Percentiles rank a stretch among this genome's conserved stretches.
Conservation (phyloP, 1,284 basidiomycete genomes). For the Ustilago esculenta region DNA sequence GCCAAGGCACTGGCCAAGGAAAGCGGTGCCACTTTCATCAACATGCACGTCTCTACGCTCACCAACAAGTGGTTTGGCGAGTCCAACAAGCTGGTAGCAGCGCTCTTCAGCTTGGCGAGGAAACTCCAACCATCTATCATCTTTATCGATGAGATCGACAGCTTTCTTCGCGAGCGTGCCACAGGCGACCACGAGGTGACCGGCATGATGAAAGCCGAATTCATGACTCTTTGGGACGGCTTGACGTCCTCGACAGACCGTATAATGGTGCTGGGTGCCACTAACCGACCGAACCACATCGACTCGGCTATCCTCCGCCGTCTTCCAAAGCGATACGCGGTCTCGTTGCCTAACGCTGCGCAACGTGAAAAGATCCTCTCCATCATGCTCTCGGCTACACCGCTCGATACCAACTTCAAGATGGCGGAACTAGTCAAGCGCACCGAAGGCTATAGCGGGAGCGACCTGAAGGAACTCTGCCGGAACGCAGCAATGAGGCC, state of each 20-base stretch:
- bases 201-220: slow-evolving; percentile 99
- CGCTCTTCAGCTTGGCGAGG: slow-evolving; percentile 78
- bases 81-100: slow-evolving; percentile 91
- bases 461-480: slow-evolving; percentile 93
- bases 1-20: slow-evolving; percentile 74
- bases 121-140: slow-evolving; percentile 81
- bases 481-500: slow-evolving; percentile 72
- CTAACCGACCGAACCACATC: slow-evolving; percentile 93
- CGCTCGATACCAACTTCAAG: slow-evolving; percentile 75
- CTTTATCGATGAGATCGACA: slow-evolving; percentile 85
- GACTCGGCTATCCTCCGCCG: slow-evolving; percentile 93
- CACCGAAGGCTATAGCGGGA: slow-evolving; percentile 85
- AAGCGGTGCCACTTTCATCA: slow-evolving; percentile 88
- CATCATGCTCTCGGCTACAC: slow-evolving; percentile 72
- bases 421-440: slow-evolving; percentile 76
- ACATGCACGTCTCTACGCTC: slow-evolving; percentile 70
- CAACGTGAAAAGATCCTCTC: slow-evolving; percentile 89
- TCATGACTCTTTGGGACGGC: slow-evolving; percentile 99
- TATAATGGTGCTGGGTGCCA: slow-evolving; percentile 93
- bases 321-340: slow-evolving; percentile 97
- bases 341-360: slow-evolving; percentile 80
- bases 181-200: slow-evolving; percentile 96
- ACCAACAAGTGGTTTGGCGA: slow-evolving; percentile 89
- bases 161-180: slow-evolving; percentile 85
- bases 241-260: slow-evolving; percentile 81